phyloP scores from a whole-genome alignment of 371 early-diverging fungal genomes.

The Aphelidium insulamus region DNA sequence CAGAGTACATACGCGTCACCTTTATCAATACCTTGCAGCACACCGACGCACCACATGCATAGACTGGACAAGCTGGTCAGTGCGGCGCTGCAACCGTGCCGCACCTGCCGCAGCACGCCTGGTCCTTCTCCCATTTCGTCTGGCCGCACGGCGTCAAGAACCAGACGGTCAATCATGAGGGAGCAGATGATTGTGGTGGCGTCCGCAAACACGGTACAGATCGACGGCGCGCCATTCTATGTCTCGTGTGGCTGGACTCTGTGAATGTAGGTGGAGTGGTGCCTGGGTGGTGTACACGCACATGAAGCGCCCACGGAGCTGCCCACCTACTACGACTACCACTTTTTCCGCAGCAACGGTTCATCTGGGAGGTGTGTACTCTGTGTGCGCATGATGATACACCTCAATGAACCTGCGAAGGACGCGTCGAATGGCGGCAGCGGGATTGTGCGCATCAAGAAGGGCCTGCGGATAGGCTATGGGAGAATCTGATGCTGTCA shows the following conservation, averaged over 20 bases:
- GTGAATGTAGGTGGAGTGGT: constrained; percentile 50
- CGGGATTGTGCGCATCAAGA: constrained; percentile 88
- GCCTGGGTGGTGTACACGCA: constrained; percentile 80
- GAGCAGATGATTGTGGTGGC: constrained; percentile 62
- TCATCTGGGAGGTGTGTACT: constrained; percentile 78
- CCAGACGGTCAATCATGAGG: constrained; percentile 63
- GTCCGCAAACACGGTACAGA: constrained; percentile 46
- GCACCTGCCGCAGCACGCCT: constrained; percentile 34
- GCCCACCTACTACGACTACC: constrained; percentile 77
- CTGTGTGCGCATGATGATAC: constrained; percentile 2
- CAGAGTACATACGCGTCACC: too few relatives aligned
- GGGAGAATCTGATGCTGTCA: constrained; percentile 72
- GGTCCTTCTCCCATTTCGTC: constrained; percentile 83
- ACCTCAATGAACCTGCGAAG: constrained; percentile 8
- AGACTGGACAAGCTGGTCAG: too few relatives aligned
- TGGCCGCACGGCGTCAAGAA: constrained; percentile 65
- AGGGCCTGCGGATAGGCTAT: constrained; percentile 78
- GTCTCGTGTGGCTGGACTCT: neutral
- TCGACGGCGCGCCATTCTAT: neutral
- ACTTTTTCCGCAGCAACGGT: constrained; percentile 87
- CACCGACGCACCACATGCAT: too few relatives aligned
- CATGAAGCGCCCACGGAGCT: constrained; percentile 64
- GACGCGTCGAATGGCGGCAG: constrained; percentile 81
- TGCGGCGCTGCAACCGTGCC: too few relatives aligned
- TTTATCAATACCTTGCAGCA: too few relatives aligned